Evolutionary conservation across 192 early-diverging fungal species (phyloP), one percentile per base, ranked within the genome.

Genomic region (Lobosporangium transversale): DNA sequence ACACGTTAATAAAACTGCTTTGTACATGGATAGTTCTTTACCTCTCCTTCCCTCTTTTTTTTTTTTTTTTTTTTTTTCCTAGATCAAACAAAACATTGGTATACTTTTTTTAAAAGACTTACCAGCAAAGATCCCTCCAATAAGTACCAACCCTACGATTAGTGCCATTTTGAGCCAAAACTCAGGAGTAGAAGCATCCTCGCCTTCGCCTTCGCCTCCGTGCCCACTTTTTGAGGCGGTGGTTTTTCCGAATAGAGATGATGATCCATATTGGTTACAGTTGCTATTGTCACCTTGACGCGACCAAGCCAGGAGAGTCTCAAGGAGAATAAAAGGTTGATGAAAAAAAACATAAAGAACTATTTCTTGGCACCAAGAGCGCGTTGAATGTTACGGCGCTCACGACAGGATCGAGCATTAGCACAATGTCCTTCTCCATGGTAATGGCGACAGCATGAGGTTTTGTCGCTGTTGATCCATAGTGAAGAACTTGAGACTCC

Each of bases 101-200:
- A 15, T 10, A 21, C 5, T 14, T 40, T 40, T 14, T 14, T 40
- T 14, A 40, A 40, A 40, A 14, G 37, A 79, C 63, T 71, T 81
- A 78, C 91, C 94, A 7, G 93, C 92, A 70, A 94, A 86, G 42
- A 94, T 78, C 5, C 92, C 94, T 42, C 94, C 94, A n/a, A 90
- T 53, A 23, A 95, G 67, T 1, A 95, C 94, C n/a, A 95, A 79
- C 18, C 84, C 62, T 8, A 84, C 55, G 47, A 92, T 89, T 4
- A 81, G 50, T 9, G 54, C 58, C 42, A 92, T 58, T 40, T 79
- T 81, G 21, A 83, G 36, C 40, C 70, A 80, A 58, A 83, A 87
- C 33, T 83, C 79, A 26, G 79, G 52, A 14, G 78, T 66, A 10
- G 44, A 59, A 0, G 57, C 43, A 36, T 66, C 67, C 24, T 51